These are phyloP conservation scores for Chytriomyces sp. DNA, from an alignment of 192 early-diverging fungal genomes.

Conservation along the genomic window DNA sequence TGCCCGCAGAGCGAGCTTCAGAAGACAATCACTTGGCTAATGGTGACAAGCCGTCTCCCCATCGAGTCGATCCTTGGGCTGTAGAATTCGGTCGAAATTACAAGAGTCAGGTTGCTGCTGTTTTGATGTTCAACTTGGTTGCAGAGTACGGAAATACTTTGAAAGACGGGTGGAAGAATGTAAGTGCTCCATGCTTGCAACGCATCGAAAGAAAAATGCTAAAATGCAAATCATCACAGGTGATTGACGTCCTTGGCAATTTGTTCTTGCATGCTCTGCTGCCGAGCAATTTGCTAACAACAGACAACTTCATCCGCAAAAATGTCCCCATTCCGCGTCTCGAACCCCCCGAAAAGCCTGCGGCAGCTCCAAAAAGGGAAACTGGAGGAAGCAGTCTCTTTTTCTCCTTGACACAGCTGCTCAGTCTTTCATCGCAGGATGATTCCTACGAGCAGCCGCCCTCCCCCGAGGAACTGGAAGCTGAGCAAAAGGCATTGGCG, in stretches of 20 bases:
- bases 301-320: conserved; percentile 76
- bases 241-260: conserved; percentile 75
- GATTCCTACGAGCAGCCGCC: conserved; percentile 58
- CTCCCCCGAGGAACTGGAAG: conserved; percentile 72
- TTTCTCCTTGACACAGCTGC: conserved; percentile 77
- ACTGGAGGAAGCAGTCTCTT: conserved; percentile 70
- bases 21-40: conserved; percentile 25
- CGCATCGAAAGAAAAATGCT: neutral
- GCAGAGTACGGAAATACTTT: conserved; percentile 72
- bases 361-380: conserved; percentile 26
- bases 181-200: conserved; percentile 42
- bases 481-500: conserved; percentile 65
- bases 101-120: conserved; percentile 86
- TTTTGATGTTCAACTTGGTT: conserved; percentile 82
- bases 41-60: neutral
- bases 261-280: conserved; percentile 80
- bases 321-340: conserved; percentile 67
- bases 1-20: conserved; percentile 19
- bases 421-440: conserved; percentile 70
- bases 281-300: conserved; percentile 66
- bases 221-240: conserved; percentile 32
- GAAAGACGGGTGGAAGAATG: conserved; percentile 72
- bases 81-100: conserved; percentile 90
- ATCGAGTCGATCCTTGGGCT: conserved; percentile 55
- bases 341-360: conserved; percentile 34